A percentile compares a stretch with the other conserved stretches of the same genome.
Evolutionary conservation across 495 filamentous ascomycete species (phyloP).

Genomic region (Neurospora sp.): DNA sequence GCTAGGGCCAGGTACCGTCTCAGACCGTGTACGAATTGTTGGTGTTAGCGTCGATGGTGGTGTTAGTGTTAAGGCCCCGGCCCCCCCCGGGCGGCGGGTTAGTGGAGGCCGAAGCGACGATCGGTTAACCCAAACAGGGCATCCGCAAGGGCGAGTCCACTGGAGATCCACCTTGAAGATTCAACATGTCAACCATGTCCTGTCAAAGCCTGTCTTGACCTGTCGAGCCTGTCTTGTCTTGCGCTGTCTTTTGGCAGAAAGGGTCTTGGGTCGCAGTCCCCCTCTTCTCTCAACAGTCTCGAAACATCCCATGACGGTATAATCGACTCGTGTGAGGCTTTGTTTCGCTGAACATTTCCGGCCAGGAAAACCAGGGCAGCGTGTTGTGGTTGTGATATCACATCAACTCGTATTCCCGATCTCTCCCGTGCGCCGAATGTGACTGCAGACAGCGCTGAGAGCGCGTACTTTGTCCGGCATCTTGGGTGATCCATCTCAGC

Average conservation of each 20-base stretch:
- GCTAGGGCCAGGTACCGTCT: neutral
- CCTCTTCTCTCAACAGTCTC: neutral
- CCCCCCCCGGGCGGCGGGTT: neutral
- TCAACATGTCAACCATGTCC: neutral
- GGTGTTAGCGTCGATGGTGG: neutral
- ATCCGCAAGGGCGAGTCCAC: neutral
- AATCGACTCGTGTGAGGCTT: neutral
- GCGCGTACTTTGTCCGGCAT: neutral
- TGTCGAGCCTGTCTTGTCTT: neutral
- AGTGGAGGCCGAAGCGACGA: neutral
- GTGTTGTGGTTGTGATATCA: neutral
- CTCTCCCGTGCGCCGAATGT: neutral
- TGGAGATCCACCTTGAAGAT: neutral
- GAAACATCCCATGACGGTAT: neutral
- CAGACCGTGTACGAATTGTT: neutral
- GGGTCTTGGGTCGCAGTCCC: neutral
- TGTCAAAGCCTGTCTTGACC: neutral
- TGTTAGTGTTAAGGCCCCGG: neutral
- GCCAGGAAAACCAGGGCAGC: neutral
- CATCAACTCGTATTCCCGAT: neutral
- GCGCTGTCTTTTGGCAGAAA: neutral
- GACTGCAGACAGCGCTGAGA: neutral
- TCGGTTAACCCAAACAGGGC: neutral
- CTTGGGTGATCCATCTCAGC: neutral
- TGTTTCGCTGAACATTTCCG: neutral